Base-by-base conservation (phyloP, 1,284 basidiomycete species). In the Cystobasidium sp. region DNA sequence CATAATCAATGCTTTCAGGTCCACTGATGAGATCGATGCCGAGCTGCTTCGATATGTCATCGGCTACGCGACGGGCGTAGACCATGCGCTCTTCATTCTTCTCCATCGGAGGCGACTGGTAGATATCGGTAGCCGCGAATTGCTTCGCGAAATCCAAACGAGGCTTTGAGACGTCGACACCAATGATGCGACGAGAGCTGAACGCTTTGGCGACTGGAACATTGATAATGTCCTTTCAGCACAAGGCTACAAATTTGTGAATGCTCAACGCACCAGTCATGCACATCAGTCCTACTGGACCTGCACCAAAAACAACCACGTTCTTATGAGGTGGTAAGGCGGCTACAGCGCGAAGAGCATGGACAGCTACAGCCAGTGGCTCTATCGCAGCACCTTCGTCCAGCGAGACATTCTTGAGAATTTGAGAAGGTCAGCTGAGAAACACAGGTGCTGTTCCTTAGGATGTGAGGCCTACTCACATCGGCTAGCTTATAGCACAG, bases 201-300 rank as follows among this genome's bases (percentile, higher is more conserved):
- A 95, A 85, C 3, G 93, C 78, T 65, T 79, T 79, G 0, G 77
- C 75, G 75, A 94, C 93, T 5, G 92, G 24, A 14, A 31, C 31
- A 31, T 31, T 31, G 31, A 31, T 31, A 5, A 31, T 31, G 31
- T 5, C 31, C 31, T 31, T 31, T 31, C 31, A 31, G 31, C 31
- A 31, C 31, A 31, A 31, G 5, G 31, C 31, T 20, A 1, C 16
- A 6, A 20, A 16, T 16, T 16, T 56, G 4, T 12, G 7, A 56
- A 56, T 3, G 53, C 53, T 24, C 12, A 24, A 24, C 31, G 1
- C 22, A 37, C 31, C 20, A 8, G 92, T 94, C 89, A 95, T 94
- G 81, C 89, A 91, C 46, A 97, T 87, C 24, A 97, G 86, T 10
- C 94, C 94, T 76, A 98, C 92, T 8, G 94, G 95, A 0, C 96